Percentiles rank a stretch among this genome's conserved stretches.
These are phyloP conservation scores for Wickerhamomyces ciferrii DNA, from an alignment of 805 yeast species.

Conservation along the genomic window DNA sequence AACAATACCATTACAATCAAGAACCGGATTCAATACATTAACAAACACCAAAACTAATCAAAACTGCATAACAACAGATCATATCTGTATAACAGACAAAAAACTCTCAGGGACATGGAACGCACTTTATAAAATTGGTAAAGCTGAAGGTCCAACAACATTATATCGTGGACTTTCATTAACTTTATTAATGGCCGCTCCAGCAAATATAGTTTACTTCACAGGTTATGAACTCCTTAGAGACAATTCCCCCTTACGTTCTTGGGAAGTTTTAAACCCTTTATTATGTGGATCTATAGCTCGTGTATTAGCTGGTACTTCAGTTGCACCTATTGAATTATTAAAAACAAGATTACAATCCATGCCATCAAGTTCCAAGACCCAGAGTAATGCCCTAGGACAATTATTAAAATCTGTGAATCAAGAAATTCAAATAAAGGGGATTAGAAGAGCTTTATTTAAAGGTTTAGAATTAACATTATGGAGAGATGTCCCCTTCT, in stretches of 20 bases:
- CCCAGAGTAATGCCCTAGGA: slow-evolving; percentile 27
- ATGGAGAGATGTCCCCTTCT: slow-evolving; percentile 97
- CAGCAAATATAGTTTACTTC: slow-evolving; percentile 89
- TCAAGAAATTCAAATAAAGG: slow-evolving; percentile 46
- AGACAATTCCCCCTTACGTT: slow-evolving; percentile 58
- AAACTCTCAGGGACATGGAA: slow-evolving; percentile 64
- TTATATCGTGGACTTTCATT: slow-evolving; percentile 88
- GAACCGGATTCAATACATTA: background rate
- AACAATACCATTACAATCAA: background rate
- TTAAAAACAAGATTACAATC: slow-evolving; percentile 87
- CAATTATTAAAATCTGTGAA: slow-evolving; percentile 50
- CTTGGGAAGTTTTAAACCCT: slow-evolving; percentile 52
- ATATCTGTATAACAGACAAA: slow-evolving; percentile 25
- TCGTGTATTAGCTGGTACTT: slow-evolving; percentile 75
- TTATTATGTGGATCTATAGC: slow-evolving; percentile 83
- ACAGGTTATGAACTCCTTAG: slow-evolving; percentile 87
- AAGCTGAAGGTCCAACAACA: slow-evolving; percentile 69
- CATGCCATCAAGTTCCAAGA: slow-evolving; percentile 46
- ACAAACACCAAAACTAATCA: background rate
- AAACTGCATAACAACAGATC: background rate
- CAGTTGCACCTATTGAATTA: slow-evolving; percentile 83
- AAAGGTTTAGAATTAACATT: slow-evolving; percentile 83
- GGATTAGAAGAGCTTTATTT: slow-evolving; percentile 57
- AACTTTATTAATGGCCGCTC: slow-evolving; percentile 83
- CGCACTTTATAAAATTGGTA: slow-evolving; percentile 61